Percentiles rank a stretch among this genome's conserved stretches.
Evolutionary conservation across 2,329 filamentous ascomycete species (phyloP).

Genomic region (Rutstroemia sp.): DNA sequence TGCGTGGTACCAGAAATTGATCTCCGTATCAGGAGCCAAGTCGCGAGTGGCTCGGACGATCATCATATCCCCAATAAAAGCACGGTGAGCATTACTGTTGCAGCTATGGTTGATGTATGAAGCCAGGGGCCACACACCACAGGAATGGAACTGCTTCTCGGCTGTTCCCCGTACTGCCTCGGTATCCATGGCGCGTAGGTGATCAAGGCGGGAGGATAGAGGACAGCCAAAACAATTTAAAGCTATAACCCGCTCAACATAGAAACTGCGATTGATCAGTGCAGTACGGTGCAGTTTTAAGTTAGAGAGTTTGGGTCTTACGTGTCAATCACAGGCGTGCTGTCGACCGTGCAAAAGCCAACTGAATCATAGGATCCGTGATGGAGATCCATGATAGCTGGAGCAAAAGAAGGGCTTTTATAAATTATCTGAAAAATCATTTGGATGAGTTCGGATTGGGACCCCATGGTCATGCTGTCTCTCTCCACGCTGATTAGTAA

Average conservation of each 20-base stretch:
- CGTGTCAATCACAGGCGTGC: conserved; percentile 11
- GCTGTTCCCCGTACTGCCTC: background rate
- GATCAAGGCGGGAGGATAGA: conserved; percentile 5
- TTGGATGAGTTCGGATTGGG: conserved; percentile 8
- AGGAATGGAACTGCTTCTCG: conserved; percentile 6
- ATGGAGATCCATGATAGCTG: conserved; percentile 5
- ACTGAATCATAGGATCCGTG: conserved; percentile 10
- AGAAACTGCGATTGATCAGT: background rate
- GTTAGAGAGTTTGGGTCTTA: background rate
- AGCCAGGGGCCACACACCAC: conserved; percentile 15
- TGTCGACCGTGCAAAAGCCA: background rate
- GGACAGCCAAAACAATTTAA: conserved; percentile 14
- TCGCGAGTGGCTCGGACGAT: conserved; percentile 12
- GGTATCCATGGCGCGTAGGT: background rate
- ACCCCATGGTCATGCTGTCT: conserved; percentile 4
- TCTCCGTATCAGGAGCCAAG: conserved; percentile 13
- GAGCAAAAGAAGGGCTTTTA: conserved; percentile 9
- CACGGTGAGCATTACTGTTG: conserved; percentile 13
- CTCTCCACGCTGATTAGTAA: conserved; percentile 5
- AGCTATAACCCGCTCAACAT: conserved; percentile 8
- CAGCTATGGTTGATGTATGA: conserved; percentile 20
- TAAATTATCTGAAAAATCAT: conserved; percentile 10
- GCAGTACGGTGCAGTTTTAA: too few relatives aligned
- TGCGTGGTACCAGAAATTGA: conserved; percentile 10
- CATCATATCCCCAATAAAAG: conserved; percentile 16